Percentiles rank a stretch among this genome's conserved stretches.
phyloP scores from a whole-genome alignment of 2,329 filamentous ascomycete genomes.

The Dendryphion nanum region DNA sequence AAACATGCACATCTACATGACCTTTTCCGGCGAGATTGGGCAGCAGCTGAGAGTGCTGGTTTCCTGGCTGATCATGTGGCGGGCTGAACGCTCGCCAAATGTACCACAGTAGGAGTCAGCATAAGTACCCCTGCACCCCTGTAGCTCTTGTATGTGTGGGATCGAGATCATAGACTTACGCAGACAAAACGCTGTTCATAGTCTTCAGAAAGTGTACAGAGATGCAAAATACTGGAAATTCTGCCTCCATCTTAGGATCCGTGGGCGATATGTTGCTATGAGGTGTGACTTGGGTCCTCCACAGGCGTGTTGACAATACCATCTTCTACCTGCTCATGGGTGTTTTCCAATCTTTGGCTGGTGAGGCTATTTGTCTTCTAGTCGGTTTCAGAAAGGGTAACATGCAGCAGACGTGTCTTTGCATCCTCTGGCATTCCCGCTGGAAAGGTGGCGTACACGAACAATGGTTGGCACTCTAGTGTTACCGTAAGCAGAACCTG shows the following conservation, averaged over 20 bases:
- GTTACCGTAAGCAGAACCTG: too few relatives aligned
- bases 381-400: background rate
- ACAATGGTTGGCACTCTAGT: background rate
- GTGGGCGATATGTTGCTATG: background rate
- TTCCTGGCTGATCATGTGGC: background rate
- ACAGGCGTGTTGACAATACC: background rate
- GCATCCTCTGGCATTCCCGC: background rate
- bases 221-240: background rate
- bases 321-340: background rate
- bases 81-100: slow-evolving; percentile 1
- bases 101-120: background rate
- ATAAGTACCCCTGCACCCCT: background rate
- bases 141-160: too few relatives aligned
- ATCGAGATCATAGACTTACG: slow-evolving; percentile 1
- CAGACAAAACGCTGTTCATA: background rate
- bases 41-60: background rate
- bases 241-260: background rate
- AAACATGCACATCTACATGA: too few relatives aligned
- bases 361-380: background rate
- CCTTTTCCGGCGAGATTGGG: background rate
- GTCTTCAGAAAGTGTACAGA: background rate
- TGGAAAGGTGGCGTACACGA: background rate
- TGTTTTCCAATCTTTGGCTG: background rate
- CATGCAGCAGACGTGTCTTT: background rate
- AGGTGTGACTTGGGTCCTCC: background rate